Evolutionary conservation across 139 green algal species (phyloP).

Genomic region (Picochlorum sp.): DNA sequence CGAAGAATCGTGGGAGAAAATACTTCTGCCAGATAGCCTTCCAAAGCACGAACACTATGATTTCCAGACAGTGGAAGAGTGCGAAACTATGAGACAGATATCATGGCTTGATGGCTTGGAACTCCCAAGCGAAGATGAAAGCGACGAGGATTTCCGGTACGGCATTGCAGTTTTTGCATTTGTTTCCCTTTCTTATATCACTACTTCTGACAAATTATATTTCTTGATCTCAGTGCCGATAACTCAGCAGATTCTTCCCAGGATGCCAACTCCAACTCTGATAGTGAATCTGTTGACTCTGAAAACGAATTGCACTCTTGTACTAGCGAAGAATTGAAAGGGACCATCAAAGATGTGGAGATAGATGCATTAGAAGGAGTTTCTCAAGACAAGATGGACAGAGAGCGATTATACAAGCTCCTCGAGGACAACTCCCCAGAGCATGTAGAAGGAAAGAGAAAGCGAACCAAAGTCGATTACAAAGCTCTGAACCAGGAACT

Average conservation of each 20-base stretch:
- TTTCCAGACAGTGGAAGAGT: not conserved
- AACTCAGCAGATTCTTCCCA: not conserved
- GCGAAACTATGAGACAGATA: not conserved
- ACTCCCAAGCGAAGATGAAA: constrained; percentile 32
- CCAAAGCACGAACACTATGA: constrained; percentile 2
- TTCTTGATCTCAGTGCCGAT: no score
- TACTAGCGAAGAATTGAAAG: no score
- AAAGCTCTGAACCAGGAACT: constrained; percentile 41
- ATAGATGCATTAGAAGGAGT: no score
- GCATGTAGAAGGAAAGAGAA: constrained; percentile 19
- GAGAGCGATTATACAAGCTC: no score
- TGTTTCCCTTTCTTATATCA: not conserved
- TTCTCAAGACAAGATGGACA: no score
- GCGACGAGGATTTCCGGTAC: constrained; percentile 32
- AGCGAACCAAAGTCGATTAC: constrained; percentile 38
- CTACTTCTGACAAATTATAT: not conserved
- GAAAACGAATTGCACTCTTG: no score
- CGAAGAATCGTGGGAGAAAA: constrained; percentile 27
- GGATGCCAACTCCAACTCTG: constrained; percentile 1
- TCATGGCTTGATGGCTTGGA: constrained; percentile 24
- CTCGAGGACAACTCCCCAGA: not conserved
- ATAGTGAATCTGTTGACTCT: not conserved
- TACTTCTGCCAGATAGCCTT: constrained; percentile 31
- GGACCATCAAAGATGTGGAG: no score
- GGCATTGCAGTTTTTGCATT: not conserved